Base-by-base conservation (phyloP, 495 filamentous ascomycete species). In the Penicillium malachiteum region DNA sequence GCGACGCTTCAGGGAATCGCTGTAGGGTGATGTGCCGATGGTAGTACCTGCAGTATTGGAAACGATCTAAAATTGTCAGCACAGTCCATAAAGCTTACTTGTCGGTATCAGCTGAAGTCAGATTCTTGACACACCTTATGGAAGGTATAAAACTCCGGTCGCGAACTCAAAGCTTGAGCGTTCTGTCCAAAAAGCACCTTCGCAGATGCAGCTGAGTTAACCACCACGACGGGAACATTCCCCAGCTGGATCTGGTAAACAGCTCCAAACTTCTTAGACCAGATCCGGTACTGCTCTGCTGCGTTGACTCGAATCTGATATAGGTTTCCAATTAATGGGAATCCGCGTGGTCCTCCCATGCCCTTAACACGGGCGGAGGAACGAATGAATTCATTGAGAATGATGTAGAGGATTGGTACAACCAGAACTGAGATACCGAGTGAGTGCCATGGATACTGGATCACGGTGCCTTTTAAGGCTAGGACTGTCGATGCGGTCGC, bases 171-270 rank as follows among this genome's bases (percentile, higher is more conserved):
- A 1, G 84, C 82, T 52, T 85, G 68, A 0, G 82, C 82, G 68
- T 85, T 81, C 14, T 82, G 73, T 9, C 78, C 76, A 57, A 87
- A 86, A 4, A 88, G 56, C 21, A 74, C 65, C 59, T 81, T 84
- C 7, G 82, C 84, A 4, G 80, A 63, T 1, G 77, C 76, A 3
- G 81, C 79, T 31, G 77, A 81, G 59, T 86, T 85, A 5, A 86
- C 81, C 10, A 88, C 78, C 0, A 88, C 71, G 5, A 87, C 74
- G 0, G 79, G 78, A 18, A 81, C 75, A 62, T 85, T 87, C 3
- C 85, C 85, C 1, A 88, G 63, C 60, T 81, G 77, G 6, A 87
- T 85, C 62, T 88, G 85, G 62, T 83, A 88, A 4, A 87, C 83
- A 14, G 74, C 67, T 5, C 84, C 84, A 62, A 83, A 80, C 21